These are phyloP conservation scores for Aureobasidium pullulans DNA, from an alignment of 2,329 filamentous ascomycete species.

Conservation along the genomic window DNA sequence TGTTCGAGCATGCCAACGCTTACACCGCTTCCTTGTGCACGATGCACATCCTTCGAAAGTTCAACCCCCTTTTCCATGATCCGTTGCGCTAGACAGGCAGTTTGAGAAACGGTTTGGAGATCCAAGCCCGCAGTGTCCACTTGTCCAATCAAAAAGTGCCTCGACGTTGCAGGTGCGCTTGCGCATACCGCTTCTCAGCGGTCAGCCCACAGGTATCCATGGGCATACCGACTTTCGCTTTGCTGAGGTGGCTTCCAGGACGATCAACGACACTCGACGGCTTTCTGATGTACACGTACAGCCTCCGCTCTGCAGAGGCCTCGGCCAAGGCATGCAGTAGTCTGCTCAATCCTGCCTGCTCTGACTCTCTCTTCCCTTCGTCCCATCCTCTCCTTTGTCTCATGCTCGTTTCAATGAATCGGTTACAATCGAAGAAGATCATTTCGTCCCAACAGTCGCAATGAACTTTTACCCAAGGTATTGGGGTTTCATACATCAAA, in stretches of 20 bases:
- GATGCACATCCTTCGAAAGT: neutral
- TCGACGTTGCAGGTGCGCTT: neutral
- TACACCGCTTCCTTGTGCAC: constrained; percentile 11
- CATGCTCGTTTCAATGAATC: constrained; percentile 12
- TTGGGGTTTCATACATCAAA: constrained; percentile 5
- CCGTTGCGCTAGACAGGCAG: constrained; percentile 7
- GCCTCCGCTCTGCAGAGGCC: neutral
- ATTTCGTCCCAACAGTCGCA: neutral
- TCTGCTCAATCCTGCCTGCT: neutral
- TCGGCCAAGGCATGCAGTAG: neutral
- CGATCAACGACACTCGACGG: constrained; percentile 6
- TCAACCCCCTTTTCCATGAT: neutral
- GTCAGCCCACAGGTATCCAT: constrained; percentile 4
- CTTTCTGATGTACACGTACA: neutral
- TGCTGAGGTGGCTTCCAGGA: neutral
- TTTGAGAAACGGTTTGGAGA: constrained; percentile 4
- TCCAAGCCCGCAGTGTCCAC: neutral
- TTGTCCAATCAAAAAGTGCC: constrained; percentile 2
- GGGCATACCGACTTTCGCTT: neutral
- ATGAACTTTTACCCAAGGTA: constrained; percentile 1
- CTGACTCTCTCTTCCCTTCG: neutral
- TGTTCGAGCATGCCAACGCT: constrained; percentile 12
- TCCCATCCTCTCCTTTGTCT: neutral
- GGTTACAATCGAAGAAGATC: constrained; percentile 8
- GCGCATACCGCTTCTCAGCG: neutral